phyloP scores from a whole-genome alignment of 495 filamentous ascomycete genomes.

The Chlorociboria aeruginascens region DNA sequence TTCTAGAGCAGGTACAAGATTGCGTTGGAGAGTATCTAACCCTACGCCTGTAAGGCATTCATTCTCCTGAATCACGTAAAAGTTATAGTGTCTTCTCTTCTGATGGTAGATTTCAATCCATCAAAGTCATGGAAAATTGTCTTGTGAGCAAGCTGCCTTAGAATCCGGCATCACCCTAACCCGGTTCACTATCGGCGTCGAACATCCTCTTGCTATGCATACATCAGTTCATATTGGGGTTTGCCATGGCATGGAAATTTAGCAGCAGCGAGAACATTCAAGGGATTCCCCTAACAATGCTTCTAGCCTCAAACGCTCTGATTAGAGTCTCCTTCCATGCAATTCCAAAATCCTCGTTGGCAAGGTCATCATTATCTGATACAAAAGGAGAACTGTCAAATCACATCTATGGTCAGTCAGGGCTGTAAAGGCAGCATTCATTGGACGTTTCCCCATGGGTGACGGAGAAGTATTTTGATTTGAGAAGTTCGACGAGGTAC shows the following conservation, averaged over 20 bases:
- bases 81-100: neutral
- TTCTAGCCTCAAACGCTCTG: neutral
- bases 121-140: neutral
- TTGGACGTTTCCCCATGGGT: too few species aligned
- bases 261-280: neutral
- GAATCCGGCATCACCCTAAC: neutral
- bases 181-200: neutral
- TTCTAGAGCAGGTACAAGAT: neutral
- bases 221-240: neutral
- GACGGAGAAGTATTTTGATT: too few species aligned
- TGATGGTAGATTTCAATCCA: neutral
- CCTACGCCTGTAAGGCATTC: neutral
- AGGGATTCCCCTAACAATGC: neutral
- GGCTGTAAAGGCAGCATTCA: neutral
- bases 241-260: neutral
- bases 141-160: neutral
- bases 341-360: neutral
- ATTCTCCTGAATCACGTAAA: neutral
- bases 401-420: slow-evolving; percentile 7
- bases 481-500: too few species aligned
- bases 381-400: neutral
- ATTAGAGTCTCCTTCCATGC: neutral
- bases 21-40: neutral
- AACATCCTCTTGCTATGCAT: neutral
- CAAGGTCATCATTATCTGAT: neutral